phyloP scores from a whole-genome alignment of 495 filamentous ascomycete genomes.

The Aspergillus kassunensis region DNA sequence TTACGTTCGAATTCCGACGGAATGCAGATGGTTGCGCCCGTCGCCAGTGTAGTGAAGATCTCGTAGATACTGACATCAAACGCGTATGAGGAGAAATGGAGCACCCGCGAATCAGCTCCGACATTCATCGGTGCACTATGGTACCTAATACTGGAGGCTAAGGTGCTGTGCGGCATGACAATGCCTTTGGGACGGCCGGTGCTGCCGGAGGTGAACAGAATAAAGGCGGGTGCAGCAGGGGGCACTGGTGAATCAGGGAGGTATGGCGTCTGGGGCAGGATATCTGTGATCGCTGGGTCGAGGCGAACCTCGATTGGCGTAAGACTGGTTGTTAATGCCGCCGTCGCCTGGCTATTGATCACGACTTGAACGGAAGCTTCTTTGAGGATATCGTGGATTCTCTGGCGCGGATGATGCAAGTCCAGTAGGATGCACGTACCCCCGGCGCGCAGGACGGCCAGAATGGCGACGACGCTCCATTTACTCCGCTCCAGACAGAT shows the following conservation, averaged over 20 bases:
- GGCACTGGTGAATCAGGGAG: too few species aligned
- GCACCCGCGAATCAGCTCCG: conserved; percentile 29
- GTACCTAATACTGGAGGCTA: conserved; percentile 7
- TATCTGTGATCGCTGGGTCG: too few species aligned
- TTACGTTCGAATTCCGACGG: conserved; percentile 30
- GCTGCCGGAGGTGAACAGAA: conserved; percentile 32
- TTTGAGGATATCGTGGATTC: conserved; percentile 19
- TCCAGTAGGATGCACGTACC: not conserved
- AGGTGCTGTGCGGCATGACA: conserved; percentile 29
- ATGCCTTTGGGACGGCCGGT: conserved; percentile 43
- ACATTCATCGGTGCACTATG: not conserved
- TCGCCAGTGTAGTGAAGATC: conserved; percentile 47
- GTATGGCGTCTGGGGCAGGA: too few species aligned
- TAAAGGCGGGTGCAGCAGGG: too few species aligned
- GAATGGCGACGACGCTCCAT: not conserved
- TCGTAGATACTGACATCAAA: conserved; percentile 56
- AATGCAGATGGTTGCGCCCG: conserved; percentile 36
- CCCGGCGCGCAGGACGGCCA: not conserved
- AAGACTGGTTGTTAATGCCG: conserved; percentile 42
- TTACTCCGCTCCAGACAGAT: not conserved
- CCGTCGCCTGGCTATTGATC: conserved; percentile 32
- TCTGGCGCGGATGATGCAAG: not conserved
- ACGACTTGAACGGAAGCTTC: conserved; percentile 11
- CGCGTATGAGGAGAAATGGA: conserved; percentile 57
- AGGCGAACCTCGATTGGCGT: conserved; percentile 14